Percentiles rank a stretch among this genome's conserved stretches.
Conservation (phyloP, 495 filamentous ascomycete genomes). For the Penicillium canescens region DNA sequence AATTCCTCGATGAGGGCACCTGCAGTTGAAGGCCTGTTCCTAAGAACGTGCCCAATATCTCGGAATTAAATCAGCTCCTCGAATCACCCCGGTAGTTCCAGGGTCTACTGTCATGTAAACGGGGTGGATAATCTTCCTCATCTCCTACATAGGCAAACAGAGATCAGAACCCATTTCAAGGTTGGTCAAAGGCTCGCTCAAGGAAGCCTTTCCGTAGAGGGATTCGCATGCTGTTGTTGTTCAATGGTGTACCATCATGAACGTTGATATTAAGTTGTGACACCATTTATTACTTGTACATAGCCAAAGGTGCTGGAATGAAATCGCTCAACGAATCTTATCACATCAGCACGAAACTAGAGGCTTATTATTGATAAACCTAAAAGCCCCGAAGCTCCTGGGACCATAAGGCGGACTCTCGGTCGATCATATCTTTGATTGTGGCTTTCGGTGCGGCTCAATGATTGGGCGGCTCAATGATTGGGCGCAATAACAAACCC, state of each 20-base stretch:
- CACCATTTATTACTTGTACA: slow-evolving; percentile 1
- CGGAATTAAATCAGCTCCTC: too few species aligned
- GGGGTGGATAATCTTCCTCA: too few species aligned
- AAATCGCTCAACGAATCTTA: too few species aligned
- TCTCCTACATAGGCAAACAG: too few species aligned
- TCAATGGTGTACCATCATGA: neutral
- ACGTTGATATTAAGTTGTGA: neutral
- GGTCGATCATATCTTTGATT: neutral
- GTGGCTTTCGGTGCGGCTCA: neutral
- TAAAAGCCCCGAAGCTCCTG: neutral
- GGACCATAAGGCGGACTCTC: neutral
- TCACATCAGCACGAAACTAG: neutral
- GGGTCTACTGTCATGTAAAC: too few species aligned
- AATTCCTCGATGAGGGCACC: too few species aligned
- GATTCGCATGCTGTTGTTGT: neutral
- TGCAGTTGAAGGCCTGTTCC: too few species aligned
- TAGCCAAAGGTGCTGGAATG: neutral
- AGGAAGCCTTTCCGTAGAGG: neutral
- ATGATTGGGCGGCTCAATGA: neutral
- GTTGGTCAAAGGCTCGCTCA: too few species aligned
- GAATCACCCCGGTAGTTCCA: too few species aligned
- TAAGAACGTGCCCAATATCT: too few species aligned
- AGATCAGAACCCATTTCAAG: too few species aligned
- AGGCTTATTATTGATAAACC: neutral
- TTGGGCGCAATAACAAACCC: neutral